Percentiles rank a stretch among this genome's conserved stretches.
These are phyloP conservation scores for Ramularia collo-cygni DNA, from an alignment of 2,329 filamentous ascomycete genomes.

Conservation along the genomic window DNA sequence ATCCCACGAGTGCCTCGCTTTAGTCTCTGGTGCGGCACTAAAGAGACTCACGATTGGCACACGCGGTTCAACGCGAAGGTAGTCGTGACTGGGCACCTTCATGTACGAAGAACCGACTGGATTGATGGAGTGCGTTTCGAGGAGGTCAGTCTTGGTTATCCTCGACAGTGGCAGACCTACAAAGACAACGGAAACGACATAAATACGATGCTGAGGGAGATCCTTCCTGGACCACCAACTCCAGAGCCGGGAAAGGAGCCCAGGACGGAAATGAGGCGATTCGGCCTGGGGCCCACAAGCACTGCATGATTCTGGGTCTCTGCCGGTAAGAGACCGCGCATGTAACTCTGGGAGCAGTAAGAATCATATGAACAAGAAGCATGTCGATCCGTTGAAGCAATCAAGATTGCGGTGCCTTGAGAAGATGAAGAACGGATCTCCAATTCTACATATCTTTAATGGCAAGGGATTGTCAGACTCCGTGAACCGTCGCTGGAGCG, in stretches of 20 bases:
- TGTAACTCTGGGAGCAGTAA: too few species aligned
- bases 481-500: too few species aligned
- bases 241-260: conserved; percentile 27
- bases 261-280: conserved; percentile 19
- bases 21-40: conserved; percentile 43
- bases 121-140: conserved; percentile 41
- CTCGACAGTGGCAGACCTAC: conserved; percentile 40
- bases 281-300: conserved; percentile 10
- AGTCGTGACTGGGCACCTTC: conserved; percentile 41
- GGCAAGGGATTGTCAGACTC: too few species aligned
- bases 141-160: conserved; percentile 43
- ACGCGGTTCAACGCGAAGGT: conserved; percentile 40
- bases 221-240: conserved; percentile 36
- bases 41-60: conserved; percentile 43
- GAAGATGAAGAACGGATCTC: too few species aligned
- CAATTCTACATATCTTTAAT: too few species aligned
- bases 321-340: too few species aligned
- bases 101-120: conserved; percentile 43
- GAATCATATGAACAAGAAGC: too few species aligned
- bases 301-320: too few species aligned
- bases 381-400: too few species aligned
- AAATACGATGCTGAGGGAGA: conserved; percentile 41
- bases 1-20: conserved; percentile 39
- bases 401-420: too few species aligned
- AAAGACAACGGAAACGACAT: conserved; percentile 38